A percentile compares a stretch with the other conserved stretches of the same genome.
These are phyloP conservation scores for Ampelomyces quisqualis DNA, from an alignment of 2,329 filamentous ascomycete species.

Conservation along the genomic window DNA sequence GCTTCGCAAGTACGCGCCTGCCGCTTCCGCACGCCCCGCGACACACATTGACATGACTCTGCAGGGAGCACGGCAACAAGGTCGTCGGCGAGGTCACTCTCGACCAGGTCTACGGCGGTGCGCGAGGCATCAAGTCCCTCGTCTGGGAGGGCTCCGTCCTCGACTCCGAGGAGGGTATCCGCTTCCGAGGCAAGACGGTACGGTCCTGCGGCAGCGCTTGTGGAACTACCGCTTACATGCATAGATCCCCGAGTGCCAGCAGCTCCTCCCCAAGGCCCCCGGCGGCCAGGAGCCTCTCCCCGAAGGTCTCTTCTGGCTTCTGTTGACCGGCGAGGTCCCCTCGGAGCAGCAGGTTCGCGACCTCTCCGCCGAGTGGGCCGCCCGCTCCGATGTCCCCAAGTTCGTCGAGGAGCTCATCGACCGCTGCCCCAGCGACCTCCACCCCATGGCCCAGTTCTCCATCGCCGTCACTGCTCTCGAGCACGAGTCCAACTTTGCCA, in stretches of 20 bases:
- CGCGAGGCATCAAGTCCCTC: constrained; percentile 96
- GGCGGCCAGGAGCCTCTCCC: constrained; percentile 96
- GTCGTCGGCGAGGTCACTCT: constrained; percentile 97
- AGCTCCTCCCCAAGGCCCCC: constrained; percentile 93
- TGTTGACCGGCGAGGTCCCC: constrained; percentile 96
- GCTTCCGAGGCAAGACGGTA: constrained; percentile 95
- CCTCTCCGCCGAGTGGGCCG: constrained; percentile 97
- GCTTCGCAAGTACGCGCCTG: constrained; percentile 74
- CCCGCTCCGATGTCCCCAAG: constrained; percentile 93
- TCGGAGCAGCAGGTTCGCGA: constrained; percentile 98
- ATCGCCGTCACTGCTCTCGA: constrained; percentile 96
- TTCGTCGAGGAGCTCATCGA: constrained; percentile 99
- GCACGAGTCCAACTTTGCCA: constrained; percentile 96
- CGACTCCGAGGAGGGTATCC: constrained; percentile 97
- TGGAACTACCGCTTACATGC: constrained; percentile 23
- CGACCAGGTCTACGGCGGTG: constrained; percentile 99
- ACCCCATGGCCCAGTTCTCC: constrained; percentile 99
- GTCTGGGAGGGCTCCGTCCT: constrained; percentile 97
- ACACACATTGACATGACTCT: constrained; percentile 33
- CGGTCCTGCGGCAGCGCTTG: constrained; percentile 19
- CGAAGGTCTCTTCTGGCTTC: constrained; percentile 99
- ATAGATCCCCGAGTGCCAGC: constrained; percentile 93
- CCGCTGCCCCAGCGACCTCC: constrained; percentile 97
- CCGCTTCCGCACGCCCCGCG: constrained; percentile 8
- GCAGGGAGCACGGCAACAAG: constrained; percentile 89